A percentile compares a stretch with the other conserved stretches of the same genome.
phyloP scores from a whole-genome alignment of 192 early-diverging fungal species.

The Martensiomyces pterosporus region DNA sequence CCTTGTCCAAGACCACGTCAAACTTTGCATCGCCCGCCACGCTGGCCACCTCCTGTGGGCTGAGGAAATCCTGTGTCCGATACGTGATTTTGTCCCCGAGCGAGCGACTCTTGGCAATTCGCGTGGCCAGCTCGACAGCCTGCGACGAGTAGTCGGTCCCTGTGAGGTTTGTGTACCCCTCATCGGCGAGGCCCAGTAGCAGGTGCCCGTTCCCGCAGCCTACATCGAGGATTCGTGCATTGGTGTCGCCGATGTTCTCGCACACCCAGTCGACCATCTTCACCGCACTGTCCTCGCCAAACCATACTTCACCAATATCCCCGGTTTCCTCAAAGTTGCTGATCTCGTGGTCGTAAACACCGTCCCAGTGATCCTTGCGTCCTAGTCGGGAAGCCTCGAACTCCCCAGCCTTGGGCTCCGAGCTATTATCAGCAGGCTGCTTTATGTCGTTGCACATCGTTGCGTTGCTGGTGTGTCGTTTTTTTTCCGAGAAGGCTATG shows the following conservation, averaged over 20 bases:
- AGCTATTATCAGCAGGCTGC: too few relatives aligned
- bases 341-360: conserved; percentile 74
- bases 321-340: conserved; percentile 75
- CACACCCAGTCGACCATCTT: conserved; percentile 89
- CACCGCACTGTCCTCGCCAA: conserved; percentile 77
- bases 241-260: conserved; percentile 22
- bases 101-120: conserved; percentile 54
- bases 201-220: conserved; percentile 94
- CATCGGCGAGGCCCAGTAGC: conserved; percentile 65
- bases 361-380: conserved; percentile 68
- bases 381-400: conserved; percentile 46
- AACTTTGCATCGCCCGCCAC: conserved; percentile 25
- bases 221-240: conserved; percentile 66
- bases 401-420: background rate
- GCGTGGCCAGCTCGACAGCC: conserved; percentile 68
- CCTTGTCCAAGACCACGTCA: conserved; percentile 82
- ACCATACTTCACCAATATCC: conserved; percentile 92
- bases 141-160: conserved; percentile 85
- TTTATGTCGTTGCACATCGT: background rate
- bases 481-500: too few relatives aligned
- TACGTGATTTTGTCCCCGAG: conserved; percentile 50
- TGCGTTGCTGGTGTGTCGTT: too few relatives aligned
- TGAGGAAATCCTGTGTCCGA: conserved; percentile 57
- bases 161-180: conserved; percentile 65
- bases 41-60: conserved; percentile 40